Conservation (phyloP, 2,329 filamentous ascomycete genomes). For the Fonsecaea multimorphosa region DNA sequence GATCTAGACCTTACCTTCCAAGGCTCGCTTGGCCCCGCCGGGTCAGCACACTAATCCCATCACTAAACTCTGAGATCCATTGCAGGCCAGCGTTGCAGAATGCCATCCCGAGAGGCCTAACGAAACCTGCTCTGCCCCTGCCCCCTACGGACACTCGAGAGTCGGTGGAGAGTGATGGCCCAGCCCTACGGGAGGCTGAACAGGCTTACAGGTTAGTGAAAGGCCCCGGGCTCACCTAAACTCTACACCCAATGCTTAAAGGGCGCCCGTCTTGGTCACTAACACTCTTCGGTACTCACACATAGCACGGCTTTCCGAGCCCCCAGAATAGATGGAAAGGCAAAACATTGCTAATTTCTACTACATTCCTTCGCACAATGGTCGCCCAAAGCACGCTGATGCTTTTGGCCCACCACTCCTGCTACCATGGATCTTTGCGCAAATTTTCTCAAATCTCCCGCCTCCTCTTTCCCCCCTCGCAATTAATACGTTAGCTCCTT, state of each 20-base stretch:
- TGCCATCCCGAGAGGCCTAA: neutral
- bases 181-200: neutral
- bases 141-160: too few relatives aligned
- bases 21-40: conserved; percentile 4
- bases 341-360: neutral
- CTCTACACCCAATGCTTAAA: neutral
- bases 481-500: neutral
- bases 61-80: neutral
- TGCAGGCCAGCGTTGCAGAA: neutral
- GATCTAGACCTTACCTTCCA: neutral
- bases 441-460: neutral
- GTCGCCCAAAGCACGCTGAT: neutral
- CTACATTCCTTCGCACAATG: neutral
- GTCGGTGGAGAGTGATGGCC: too few relatives aligned
- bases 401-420: neutral
- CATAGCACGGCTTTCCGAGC: neutral
- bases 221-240: neutral
- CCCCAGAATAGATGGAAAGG: neutral
- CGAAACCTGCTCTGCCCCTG: neutral
- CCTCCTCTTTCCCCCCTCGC: neutral
- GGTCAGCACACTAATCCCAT: neutral
- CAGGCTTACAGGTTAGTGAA: neutral
- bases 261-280: neutral
- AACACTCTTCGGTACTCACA: too few relatives aligned
- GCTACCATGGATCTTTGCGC: neutral